Evolutionary conservation across 192 early-diverging fungal species (phyloP).

Genomic region (Gryganskiella cystojenkinii): DNA sequence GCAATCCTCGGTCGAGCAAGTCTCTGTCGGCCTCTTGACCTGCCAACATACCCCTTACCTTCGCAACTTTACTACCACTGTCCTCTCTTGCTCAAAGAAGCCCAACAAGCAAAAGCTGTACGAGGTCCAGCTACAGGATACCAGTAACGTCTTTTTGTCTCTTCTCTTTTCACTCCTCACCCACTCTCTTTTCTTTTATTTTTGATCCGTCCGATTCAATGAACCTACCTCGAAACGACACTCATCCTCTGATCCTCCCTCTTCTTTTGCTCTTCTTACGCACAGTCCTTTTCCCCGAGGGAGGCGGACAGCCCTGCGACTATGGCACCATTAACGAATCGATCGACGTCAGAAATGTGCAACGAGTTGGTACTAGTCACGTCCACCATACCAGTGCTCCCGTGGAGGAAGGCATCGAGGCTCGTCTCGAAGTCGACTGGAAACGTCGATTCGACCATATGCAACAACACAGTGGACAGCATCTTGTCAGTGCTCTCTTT

Average conservation of each 20-base stretch:
- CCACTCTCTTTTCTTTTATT: background rate
- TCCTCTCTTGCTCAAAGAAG: constrained; percentile 61
- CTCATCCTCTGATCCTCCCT: background rate
- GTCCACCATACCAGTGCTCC: constrained; percentile 67
- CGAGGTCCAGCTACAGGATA: constrained; percentile 68
- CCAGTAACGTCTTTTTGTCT: constrained; percentile 53
- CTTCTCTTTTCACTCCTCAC: too few species aligned
- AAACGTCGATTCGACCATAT: constrained; percentile 74
- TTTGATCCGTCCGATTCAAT: background rate
- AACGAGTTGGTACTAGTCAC: constrained; percentile 67
- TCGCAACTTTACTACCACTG: constrained; percentile 54
- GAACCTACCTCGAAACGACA: background rate
- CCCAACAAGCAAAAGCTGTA: constrained; percentile 69
- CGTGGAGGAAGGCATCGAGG: constrained; percentile 57
- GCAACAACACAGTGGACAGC: constrained; percentile 84
- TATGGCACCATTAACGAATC: constrained; percentile 64
- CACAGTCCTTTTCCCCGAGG: constrained; percentile 80
- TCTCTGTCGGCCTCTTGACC: constrained; percentile 67
- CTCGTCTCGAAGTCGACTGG: constrained; percentile 71
- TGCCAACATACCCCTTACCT: constrained; percentile 70
- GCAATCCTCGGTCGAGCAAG: constrained; percentile 12
- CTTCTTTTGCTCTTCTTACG: background rate
- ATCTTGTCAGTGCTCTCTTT: constrained; percentile 75
- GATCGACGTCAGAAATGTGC: constrained; percentile 64
- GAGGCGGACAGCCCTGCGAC: constrained; percentile 80